These are phyloP conservation scores for Acanthochlamys bracteata DNA, from an alignment of 106 monocot genomes.

Conservation along the genomic window DNA sequence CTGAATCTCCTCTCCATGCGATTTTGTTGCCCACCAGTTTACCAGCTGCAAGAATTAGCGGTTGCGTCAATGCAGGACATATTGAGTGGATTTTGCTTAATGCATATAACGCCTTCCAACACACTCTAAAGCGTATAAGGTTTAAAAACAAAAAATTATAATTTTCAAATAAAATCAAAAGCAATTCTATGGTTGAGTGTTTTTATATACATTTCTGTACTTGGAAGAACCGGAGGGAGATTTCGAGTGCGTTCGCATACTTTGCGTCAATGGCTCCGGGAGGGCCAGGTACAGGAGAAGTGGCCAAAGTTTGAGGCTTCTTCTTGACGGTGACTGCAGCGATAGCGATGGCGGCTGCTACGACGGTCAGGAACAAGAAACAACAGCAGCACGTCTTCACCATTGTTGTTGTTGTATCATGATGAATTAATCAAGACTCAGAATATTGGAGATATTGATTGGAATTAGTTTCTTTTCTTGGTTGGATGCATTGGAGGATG, in stretches of 20 bases:
- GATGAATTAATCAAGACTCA: neutral
- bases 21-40: slow-evolving; percentile 87
- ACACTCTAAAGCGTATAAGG: neutral
- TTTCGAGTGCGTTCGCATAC: slow-evolving; percentile 66
- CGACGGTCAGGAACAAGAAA: slow-evolving; percentile 33
- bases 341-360: slow-evolving; percentile 42
- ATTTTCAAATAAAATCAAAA: neutral
- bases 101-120: neutral
- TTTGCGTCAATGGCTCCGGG: slow-evolving; percentile 69
- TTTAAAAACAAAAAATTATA: neutral
- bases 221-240: slow-evolving; percentile 89
- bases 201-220: slow-evolving; percentile 66
- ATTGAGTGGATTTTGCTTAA: neutral
- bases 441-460: neutral
- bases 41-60: slow-evolving; percentile 43
- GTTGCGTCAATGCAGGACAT: neutral
- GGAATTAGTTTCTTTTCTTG: too few species aligned
- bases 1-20: slow-evolving; percentile 82
- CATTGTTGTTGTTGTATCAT: neutral
- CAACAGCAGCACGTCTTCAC: neutral
- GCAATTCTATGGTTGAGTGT: neutral
- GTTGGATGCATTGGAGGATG: neutral
- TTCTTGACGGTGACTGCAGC: slow-evolving; percentile 35
- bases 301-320: slow-evolving; percentile 17
- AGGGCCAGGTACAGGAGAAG: slow-evolving; percentile 61